Base-by-base conservation (phyloP, 768 basidiomycete species). In the Coprinopsis sp. region DNA sequence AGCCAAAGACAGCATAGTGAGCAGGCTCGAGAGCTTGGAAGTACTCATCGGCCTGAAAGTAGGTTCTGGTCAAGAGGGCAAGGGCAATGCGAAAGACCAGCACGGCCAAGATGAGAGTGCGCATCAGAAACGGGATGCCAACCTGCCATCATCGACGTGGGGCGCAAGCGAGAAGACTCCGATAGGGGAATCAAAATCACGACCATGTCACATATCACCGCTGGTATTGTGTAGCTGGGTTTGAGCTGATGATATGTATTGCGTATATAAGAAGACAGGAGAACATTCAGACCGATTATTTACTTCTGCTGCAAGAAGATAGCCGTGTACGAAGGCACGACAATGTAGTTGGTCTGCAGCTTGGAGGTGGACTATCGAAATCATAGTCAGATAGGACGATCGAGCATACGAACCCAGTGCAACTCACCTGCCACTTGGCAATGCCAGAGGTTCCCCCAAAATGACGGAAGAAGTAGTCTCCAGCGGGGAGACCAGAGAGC, bases 31-130 rank as follows among this genome's bases (percentile, higher is more conserved):
- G 75, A 5, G 92, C 79, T 61, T 99, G 96, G 57, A 87, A 97
- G 64, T 88, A 95, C 65, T 98, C 96, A 64, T 99, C 96, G 7
- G 96, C 93, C 62, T 97, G 94, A 62, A 98, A 98, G 68, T 87
- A 88, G 3, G 93, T 91, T 44, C 76, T 74, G 0, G 91, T 93
- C 31, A 69, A 65, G 25, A 94, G 59, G 0, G 90, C 84, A 36
- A 89, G 68, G 6, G 67, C 48, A 41, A 87, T 62, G 37, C 88
- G 81, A 52, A 81, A 57, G 18, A 56, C 44, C 24, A 83, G 46
- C n/a, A 77, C 70, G 42, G 33, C 16, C 16, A 28, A 25, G 10
- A 37, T 44, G 14, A 16, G 37, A 19, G 31, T 33, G 1, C 11
- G 25, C 44, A 34, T 34, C n/a, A 47, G n/a, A n/a, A n/a, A n/a